These are phyloP conservation scores for Globisporangium radiosum DNA, from an alignment of 352 stramenopile genomes.

Conservation along the genomic window DNA sequence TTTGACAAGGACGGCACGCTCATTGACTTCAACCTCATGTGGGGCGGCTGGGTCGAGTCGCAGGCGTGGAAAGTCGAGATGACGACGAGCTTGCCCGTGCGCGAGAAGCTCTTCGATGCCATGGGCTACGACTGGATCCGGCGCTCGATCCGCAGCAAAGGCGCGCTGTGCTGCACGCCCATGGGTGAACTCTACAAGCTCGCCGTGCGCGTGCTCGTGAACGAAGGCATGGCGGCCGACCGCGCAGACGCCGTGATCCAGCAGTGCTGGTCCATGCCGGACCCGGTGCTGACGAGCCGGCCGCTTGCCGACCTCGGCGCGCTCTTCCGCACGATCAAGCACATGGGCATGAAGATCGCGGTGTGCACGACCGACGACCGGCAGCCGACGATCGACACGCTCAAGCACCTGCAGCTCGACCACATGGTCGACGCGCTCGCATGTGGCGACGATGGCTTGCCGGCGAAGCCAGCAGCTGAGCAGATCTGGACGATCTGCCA, in stretches of 20 bases:
- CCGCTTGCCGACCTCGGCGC: conserved; percentile 63
- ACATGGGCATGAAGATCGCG: conserved; percentile 85
- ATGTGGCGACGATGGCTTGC: conserved; percentile 78
- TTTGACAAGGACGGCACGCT: conserved; percentile 89
- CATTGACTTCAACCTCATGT: conserved; percentile 90
- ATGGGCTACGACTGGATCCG: conserved; percentile 87
- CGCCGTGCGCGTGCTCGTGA: conserved; percentile 63
- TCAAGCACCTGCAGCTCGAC: conserved; percentile 63
- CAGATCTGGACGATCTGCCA: conserved; percentile 85
- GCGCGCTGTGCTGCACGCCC: conserved; percentile 75
- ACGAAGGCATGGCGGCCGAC: conserved; percentile 57
- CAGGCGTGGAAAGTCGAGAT: conserved; percentile 84
- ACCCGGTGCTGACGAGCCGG: conserved; percentile 64
- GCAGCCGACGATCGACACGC: conserved; percentile 65
- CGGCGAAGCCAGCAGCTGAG: conserved; percentile 74
- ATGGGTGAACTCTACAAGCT: conserved; percentile 85
- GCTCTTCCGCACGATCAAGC: conserved; percentile 80
- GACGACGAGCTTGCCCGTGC: conserved; percentile 65
- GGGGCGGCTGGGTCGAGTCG: conserved; percentile 81
- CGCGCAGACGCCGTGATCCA: conserved; percentile 60
- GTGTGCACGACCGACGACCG: conserved; percentile 85
- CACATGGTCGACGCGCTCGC: conserved; percentile 73
- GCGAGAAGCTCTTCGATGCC: conserved; percentile 79
- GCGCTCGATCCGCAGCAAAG: conserved; percentile 76
- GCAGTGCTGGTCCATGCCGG: conserved; percentile 80